phyloP scores from a whole-genome alignment of 2,329 filamentous ascomycete genomes.

The Metarhizium rileyi region DNA sequence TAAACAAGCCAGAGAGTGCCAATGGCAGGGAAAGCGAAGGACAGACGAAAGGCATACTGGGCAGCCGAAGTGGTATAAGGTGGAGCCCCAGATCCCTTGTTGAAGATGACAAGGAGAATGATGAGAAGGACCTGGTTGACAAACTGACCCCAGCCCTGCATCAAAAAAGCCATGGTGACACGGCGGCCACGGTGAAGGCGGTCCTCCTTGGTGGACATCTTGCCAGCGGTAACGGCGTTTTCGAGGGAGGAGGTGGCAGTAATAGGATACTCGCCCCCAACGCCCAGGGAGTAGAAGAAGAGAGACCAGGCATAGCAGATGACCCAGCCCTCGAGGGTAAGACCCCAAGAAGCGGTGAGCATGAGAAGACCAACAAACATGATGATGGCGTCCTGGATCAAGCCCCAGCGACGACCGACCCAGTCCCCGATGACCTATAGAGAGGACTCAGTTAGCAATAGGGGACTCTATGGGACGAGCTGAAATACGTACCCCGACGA shows the following conservation, averaged over 20 bases:
- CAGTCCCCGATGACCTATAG: conserved; percentile 50
- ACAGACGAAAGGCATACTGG: conserved; percentile 87
- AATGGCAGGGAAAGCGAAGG: conserved; percentile 81
- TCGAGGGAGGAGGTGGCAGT: conserved; percentile 94
- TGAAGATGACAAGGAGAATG: conserved; percentile 77
- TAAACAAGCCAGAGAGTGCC: conserved; percentile 93
- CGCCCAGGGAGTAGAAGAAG: conserved; percentile 62
- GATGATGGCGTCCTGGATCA: conserved; percentile 87
- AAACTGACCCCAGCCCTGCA: conserved; percentile 98
- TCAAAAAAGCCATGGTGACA: conserved; percentile 90
- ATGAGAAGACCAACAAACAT: conserved; percentile 92
- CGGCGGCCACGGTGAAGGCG: conserved; percentile 92
- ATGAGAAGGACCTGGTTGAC: conserved; percentile 89
- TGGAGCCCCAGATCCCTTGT: conserved; percentile 61
- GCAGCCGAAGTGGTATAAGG: conserved; percentile 70
- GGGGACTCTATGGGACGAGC: background rate
- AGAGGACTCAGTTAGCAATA: conserved; percentile 9
- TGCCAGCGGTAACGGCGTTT: conserved; percentile 75
- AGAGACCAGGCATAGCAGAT: conserved; percentile 94
- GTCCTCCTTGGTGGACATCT: conserved; percentile 82
- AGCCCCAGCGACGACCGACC: conserved; percentile 86
- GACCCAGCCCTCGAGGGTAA: conserved; percentile 84
- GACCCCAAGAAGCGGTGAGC: conserved; percentile 84
- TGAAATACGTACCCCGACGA: conserved; percentile 58
- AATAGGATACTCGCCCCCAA: conserved; percentile 90